Percentiles rank a stretch among this genome's conserved stretches.
Conservation (phyloP, 352 stramenopile genomes). For the Phytophthora rubi region DNA sequence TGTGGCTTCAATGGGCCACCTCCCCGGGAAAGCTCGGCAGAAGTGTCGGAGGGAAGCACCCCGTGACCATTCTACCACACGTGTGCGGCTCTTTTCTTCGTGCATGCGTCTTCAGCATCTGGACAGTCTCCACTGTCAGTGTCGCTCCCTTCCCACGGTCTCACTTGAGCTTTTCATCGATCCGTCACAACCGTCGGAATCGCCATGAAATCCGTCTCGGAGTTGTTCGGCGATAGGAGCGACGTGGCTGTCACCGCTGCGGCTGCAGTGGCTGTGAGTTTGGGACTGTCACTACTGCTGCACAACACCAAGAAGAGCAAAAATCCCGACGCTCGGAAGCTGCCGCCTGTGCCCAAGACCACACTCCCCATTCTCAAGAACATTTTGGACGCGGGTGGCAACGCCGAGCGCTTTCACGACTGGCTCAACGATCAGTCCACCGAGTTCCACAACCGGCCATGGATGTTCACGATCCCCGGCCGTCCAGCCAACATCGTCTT, state of each 20-base stretch:
- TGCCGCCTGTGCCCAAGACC: conserved; percentile 35
- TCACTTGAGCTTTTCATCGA: conserved; percentile 15
- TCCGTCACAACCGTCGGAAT: conserved; percentile 10
- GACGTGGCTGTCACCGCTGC: conserved; percentile 23
- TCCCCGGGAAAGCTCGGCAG: not conserved
- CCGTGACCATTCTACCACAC: not conserved
- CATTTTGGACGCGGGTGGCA: conserved; percentile 33
- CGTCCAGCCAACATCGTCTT: conserved; percentile 49
- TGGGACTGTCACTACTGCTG: conserved; percentile 36
- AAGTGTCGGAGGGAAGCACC: not conserved
- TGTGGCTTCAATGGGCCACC: not conserved
- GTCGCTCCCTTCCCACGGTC: not conserved
- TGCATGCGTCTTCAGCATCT: not conserved
- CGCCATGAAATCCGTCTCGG: conserved; percentile 29
- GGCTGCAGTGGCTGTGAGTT: conserved; percentile 28
- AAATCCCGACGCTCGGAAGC: conserved; percentile 18
- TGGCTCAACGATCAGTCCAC: conserved; percentile 51
- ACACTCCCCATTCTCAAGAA: conserved; percentile 54
- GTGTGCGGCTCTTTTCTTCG: not conserved
- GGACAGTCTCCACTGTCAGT: not conserved
- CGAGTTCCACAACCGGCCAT: conserved; percentile 45
- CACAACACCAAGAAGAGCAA: conserved; percentile 31
- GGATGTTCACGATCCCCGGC: conserved; percentile 45
- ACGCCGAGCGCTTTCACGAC: conserved; percentile 52
- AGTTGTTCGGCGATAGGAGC: conserved; percentile 23